Base-by-base conservation (phyloP, 2,329 filamentous ascomycete species). In the Monilinia fructigena region DNA sequence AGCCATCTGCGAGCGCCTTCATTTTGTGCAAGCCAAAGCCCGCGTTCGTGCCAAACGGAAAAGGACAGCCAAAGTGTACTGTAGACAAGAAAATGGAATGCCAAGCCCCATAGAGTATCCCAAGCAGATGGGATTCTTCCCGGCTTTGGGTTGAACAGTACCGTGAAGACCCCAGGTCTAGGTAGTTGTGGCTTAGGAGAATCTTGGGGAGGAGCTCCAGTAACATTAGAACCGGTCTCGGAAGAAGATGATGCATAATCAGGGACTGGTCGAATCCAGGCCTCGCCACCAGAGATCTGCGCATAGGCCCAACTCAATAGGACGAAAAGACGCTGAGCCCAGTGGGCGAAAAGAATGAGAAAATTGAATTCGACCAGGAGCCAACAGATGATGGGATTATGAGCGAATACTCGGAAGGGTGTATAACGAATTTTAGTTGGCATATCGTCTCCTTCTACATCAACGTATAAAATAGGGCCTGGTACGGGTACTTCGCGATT, bases 341-440 rank as follows among this genome's bases (percentile, higher is more conserved):
- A 66, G 18, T 63, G 59, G 23, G 47, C 18, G 26, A 54, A 60
- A 2, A 66, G 56, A 3, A 61, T 2, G 45, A 66, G 47, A 26
- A 61, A 61, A 47, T 66, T 66, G 35, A 50, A 61, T 60, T 66
- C 61, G 59, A 71, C 56, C 42, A 71, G 35, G 31, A 66, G 63
- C 55, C 58, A 56, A 35, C 65, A 59, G 14, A 54, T 14, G 14
- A 66, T 12, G 11, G 63, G 63, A 62, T 66, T 40, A 38, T 66
- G 63, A 53, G 63, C 63, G 55, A 38, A 61, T 11, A 61, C 40
- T 23, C 38, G 63, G 47, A 61, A 66, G 52, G 63, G 63, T 5
- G 48, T 53, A 35, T 62, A 66, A 18, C 48, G 63, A 45, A 53
- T 42, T 23, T 55, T 55, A 10, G 55, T 55, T 12, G 55, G 31